Conservation (phyloP, 768 basidiomycete species). For the Mycena pura region DNA sequence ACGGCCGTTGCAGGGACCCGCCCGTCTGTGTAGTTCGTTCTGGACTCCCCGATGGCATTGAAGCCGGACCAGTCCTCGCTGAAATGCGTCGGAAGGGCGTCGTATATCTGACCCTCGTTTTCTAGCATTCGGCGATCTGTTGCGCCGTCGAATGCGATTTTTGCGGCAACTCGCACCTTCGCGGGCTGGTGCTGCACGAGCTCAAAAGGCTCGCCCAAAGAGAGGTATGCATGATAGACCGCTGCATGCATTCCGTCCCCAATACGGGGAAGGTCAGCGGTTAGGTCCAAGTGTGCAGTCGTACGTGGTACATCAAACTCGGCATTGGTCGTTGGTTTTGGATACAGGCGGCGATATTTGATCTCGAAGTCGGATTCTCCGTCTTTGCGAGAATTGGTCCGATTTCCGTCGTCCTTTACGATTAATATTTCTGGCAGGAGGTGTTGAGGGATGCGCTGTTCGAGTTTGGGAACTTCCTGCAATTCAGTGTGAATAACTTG, state of each 20-base stretch:
- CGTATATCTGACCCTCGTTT: background rate
- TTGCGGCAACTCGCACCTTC: background rate
- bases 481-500: too few relatives aligned
- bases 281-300: background rate
- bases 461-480: constrained; percentile 10
- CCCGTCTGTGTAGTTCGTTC: background rate
- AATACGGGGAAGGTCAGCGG: background rate
- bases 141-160: background rate
- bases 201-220: background rate
- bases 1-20: constrained; percentile 15
- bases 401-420: background rate
- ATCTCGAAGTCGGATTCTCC: background rate
- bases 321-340: background rate
- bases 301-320: too few relatives aligned
- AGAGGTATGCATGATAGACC: background rate
- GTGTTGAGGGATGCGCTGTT: constrained; percentile 5
- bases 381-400: background rate
- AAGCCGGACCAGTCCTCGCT: constrained; percentile 10
- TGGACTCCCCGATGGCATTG: background rate
- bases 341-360: constrained; percentile 9
- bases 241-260: background rate
- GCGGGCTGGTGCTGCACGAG: background rate
- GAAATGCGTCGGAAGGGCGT: background rate
- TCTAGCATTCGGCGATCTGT: constrained; percentile 5
- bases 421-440: constrained; percentile 7